Evolutionary conservation across 2,329 filamentous ascomycete genomes (phyloP).

Genomic region (Phaeosphaeriaceae sp.): DNA sequence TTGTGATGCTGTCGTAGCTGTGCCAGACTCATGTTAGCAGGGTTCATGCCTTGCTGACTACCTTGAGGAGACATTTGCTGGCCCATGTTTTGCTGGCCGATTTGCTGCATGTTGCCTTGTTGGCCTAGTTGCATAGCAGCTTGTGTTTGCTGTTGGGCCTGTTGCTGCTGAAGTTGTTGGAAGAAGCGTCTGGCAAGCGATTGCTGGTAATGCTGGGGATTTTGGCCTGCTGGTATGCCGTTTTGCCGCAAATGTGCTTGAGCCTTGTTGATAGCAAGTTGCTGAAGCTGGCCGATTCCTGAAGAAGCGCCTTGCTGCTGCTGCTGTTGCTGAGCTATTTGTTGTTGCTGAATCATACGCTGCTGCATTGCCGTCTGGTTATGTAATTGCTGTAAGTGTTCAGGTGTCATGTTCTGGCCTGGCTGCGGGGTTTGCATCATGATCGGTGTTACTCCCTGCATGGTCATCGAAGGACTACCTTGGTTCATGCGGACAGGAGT

Average conservation of each 20-base stretch:
- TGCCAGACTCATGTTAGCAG: conserved; percentile 36
- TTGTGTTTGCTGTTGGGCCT: conserved; percentile 39
- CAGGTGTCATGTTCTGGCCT: conserved; percentile 42
- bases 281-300: conserved; percentile 28
- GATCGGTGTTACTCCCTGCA: conserved; percentile 45
- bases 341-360: conserved; percentile 36
- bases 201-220: conserved; percentile 30
- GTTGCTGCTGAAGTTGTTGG: conserved; percentile 35
- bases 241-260: conserved; percentile 42
- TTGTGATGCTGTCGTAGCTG: conserved; percentile 27
- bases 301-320: conserved; percentile 27
- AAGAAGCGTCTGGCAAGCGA: conserved; percentile 7
- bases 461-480: conserved; percentile 41
- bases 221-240: conserved; percentile 39
- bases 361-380: conserved; percentile 30
- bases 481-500: conserved; percentile 47
- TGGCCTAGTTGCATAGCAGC: conserved; percentile 27
- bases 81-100: conserved; percentile 5
- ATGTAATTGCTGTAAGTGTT: conserved; percentile 41
- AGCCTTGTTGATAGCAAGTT: conserved; percentile 42
- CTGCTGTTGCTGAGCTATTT: conserved; percentile 12
- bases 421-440: conserved; percentile 46
- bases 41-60: conserved; percentile 25
- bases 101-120: conserved; percentile 8
- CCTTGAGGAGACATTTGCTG: conserved; percentile 31